Conservation (phyloP, 2,329 filamentous ascomycete genomes). For the Trichoderma atroviride region DNA sequence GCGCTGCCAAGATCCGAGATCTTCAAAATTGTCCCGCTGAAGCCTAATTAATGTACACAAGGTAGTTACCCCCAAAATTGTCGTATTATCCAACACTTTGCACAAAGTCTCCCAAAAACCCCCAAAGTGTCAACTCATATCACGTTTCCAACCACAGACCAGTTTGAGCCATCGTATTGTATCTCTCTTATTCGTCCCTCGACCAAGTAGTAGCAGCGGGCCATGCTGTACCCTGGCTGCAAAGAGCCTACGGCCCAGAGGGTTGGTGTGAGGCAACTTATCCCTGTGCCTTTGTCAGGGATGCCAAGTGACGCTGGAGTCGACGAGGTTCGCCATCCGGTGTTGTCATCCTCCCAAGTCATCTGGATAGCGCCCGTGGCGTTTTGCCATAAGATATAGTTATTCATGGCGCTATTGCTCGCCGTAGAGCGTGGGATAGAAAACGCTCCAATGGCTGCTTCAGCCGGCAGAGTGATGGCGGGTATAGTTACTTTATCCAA, state of each 20-base stretch:
- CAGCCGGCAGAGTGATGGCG: background rate
- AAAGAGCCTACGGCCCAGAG: background rate
- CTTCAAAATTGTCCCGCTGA: background rate
- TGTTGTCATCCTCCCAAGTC: slow-evolving; percentile 9
- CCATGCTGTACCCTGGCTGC: background rate
- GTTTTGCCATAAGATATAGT: background rate
- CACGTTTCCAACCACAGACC: slow-evolving; percentile 9
- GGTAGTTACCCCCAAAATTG: background rate
- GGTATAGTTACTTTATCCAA: background rate
- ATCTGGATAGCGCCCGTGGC: background rate
- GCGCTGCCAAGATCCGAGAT: background rate
- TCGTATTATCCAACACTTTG: background rate
- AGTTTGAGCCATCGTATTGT: slow-evolving; percentile 1
- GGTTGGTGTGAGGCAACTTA: slow-evolving; percentile 3
- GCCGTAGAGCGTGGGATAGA: background rate
- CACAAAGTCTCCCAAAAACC: no score
- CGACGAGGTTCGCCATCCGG: slow-evolving; percentile 4
- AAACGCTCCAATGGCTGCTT: background rate
- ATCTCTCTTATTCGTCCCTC: background rate
- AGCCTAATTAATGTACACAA: background rate
- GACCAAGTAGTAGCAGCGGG: background rate
- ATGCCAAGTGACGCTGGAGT: background rate
- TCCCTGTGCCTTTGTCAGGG: background rate
- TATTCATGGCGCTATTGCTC: background rate
- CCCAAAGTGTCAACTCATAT: background rate